Base-by-base conservation (phyloP, 306 rosid species). In the Ceratonia siliqua region DNA sequence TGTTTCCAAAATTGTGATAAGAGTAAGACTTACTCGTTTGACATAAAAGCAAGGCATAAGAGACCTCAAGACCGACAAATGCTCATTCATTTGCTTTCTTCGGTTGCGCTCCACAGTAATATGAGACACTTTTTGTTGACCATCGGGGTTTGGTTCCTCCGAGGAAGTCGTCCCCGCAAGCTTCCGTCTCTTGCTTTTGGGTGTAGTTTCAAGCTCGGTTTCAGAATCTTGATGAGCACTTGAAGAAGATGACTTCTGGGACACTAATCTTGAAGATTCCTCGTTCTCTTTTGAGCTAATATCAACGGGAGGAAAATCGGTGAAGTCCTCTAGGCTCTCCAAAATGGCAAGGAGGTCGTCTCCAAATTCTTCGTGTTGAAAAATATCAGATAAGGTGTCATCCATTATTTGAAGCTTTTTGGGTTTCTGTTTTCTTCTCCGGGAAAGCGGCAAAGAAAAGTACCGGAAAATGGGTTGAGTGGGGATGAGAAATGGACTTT, bases 31-130 rank as follows among this genome's bases (percentile, higher is more conserved):
- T 62, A 95, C 99, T 53, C 93, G 82, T 79, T 92, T 90, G 85
- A 95, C 99, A 82, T 95, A 95, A 78, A 95, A 95, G 79, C 85
- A 83, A 79, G 99, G 98, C 99, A 95, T 90, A 45, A 95, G 97
- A 5, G 99, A 87, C 54, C 96, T 86, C 79, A 95, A 76, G 5
- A 89, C 96, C 0, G 97, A 52, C 79, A 95, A 84, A 61, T 95
- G 93, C 68, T 90, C 99, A 54, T 95, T 95, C 99, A 95, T 95
- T 80, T 95, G 99, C 89, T 92, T 95, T 49, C 99, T 87, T 30
- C 99, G 79, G 90, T 92, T 95, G 54, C 99, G 89, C 75, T 95
- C 99, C 32, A 95, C 98, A 0, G 96, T 85, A 12, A 92, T 92
- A 13, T 95, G 99, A 61, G 99, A 92, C n/a, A 87, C 67, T 83